Base-by-base conservation (phyloP, 2,329 filamentous ascomycete species). In the Aureobasidium leucospermi region DNA sequence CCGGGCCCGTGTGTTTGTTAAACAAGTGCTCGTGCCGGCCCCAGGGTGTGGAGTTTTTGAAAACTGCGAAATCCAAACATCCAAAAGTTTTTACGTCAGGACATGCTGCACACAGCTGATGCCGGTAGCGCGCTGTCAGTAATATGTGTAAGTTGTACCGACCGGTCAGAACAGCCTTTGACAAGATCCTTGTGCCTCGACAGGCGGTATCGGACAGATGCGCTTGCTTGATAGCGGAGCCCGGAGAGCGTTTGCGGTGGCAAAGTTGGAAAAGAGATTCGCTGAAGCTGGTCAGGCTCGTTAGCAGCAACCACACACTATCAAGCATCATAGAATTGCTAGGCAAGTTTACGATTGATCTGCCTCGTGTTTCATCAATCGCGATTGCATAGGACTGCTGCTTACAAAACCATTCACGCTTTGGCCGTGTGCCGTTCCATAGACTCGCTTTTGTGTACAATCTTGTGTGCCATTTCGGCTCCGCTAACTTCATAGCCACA, bases 301-400 rank as follows among this genome's bases (percentile, higher is more conserved):
- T 55, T 34, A 34, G 29, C 15, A 56, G 19, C 16, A 56, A 10
- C 13, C 13, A 5, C 29, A 31, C 38, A 39, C 52, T 56, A 56
- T 46, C 23, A 45, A 55, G n/a, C n/a, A 43, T 43, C 51, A 36
- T 34, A 8, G 28, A 34, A 23, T 16, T 29, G 32, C 34, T 13
- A 15, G 38, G 16, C 38, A 29, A 28, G 39, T 56, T 38, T 45
- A 19, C 41, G 52, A 56, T 56, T 56, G 38, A 56, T 45, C 41
- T 46, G 41, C 31, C 15, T 56, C 51, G 51, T 38, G 41, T 56
- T 56, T 38, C 29, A 56, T 56, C 31, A 38, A 38, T 56, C 19
- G 23, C 41, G 38, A 46, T 29, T 43, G 31, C 41, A 36, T 34
- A n/a, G 13, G 13, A 55, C 15, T 4, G 11, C 4, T 56, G 39